Evolutionary conservation across 1,139 yeast genomes (phyloP), one percentile per base, ranked within the genome.

Genomic region (Arxiozyma bovina): DNA sequence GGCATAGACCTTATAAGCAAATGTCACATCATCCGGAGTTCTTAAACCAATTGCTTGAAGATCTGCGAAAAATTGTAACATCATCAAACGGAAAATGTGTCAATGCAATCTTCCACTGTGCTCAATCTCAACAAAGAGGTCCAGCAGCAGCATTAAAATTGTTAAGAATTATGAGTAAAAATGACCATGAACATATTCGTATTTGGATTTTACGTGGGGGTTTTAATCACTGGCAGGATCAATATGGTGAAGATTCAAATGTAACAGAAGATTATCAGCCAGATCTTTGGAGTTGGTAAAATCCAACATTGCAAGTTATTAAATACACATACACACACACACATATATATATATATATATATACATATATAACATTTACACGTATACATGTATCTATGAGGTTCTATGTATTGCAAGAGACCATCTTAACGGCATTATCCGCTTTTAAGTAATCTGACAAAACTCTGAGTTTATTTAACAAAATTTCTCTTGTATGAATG

Each of bases 51-150:
- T 70, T 79, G 55, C 83, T 34, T 87, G 63, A 79, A 80, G 51
- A 34, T 34, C 40, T 34, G 2, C 17, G 40, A 34, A 12, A 34
- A 2, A 17, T 88, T 96, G 1, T 77, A 87, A 3, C 69, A 74
- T 0, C 69, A 74, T 18, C 77, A 88, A 45, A 50, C 20, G 45
- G 53, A 17, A 20, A 52, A 17, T 18, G 34, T 6, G 80, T 61
- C 22, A 58, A 80, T 55, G 83, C 90, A 0, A 85, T 93, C 0
- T 91, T 93, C 73, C 96, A 91, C 68, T 93, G 98, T 70, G 91
- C 90, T 44, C 75, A 87, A 48, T 85, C 94, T 2, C 97, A 91
- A 70, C 94, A 84, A 56, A 74, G 98, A 50, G 98, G 98, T 0
- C 98, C 98, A 0, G 75, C 87, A 9, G 79, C 96, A 2, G 90